These are phyloP conservation scores for Termitomyces sp. DNA, from an alignment of 768 basidiomycete genomes.

Conservation along the genomic window DNA sequence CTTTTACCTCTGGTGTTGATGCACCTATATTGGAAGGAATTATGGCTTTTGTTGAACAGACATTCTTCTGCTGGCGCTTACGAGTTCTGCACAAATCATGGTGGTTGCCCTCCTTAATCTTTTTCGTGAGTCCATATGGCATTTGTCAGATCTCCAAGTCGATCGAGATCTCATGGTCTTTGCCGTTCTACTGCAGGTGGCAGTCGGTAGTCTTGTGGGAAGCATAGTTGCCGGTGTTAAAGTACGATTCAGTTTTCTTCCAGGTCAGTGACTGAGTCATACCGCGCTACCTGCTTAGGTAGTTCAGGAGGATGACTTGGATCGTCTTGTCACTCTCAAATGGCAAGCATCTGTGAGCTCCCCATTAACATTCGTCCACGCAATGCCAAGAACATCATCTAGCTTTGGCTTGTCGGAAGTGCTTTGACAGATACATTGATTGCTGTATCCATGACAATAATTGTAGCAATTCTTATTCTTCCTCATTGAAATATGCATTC, in stretches of 20 bases:
- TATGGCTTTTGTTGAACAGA: neutral
- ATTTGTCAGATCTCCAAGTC: neutral
- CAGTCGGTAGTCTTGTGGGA: neutral
- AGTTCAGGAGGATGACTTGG: neutral
- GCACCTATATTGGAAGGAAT: neutral
- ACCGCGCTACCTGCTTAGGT: neutral
- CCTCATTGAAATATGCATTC: neutral
- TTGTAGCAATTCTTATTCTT: neutral
- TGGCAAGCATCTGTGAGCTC: conserved; percentile 5
- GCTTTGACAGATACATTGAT: neutral
- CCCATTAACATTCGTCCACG: neutral
- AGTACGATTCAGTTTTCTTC: neutral
- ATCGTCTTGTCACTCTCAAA: neutral
- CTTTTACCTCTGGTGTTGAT: neutral
- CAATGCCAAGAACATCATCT: neutral
- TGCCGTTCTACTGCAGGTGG: neutral
- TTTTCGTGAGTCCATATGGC: neutral
- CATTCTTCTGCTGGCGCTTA: neutral
- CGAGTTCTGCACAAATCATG: neutral
- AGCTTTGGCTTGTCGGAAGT: neutral
- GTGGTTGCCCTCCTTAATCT: neutral
- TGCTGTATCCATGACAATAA: neutral
- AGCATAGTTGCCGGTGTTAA: conserved; percentile 3
- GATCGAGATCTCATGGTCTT: neutral
- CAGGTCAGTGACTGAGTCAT: no score